phyloP scores from a whole-genome alignment of 495 filamentous ascomycete genomes.

The Bombardia bombarda region DNA sequence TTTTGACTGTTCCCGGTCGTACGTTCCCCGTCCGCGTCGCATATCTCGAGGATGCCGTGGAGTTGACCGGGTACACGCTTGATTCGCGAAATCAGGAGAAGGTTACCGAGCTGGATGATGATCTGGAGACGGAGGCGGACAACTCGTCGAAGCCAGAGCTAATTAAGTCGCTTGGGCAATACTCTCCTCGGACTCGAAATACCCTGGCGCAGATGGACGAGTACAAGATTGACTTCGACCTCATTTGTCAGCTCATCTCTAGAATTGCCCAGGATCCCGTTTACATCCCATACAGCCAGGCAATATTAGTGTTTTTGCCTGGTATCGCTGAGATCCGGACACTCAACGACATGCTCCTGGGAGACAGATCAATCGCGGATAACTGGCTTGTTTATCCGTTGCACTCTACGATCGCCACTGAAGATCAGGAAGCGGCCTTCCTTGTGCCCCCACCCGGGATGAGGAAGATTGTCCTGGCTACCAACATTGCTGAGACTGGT shows the following conservation, averaged over 20 bases:
- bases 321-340: slow-evolving; percentile 89
- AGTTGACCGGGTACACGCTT: slow-evolving; percentile 63
- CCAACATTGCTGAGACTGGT: slow-evolving; percentile 95
- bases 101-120: slow-evolving; percentile 47
- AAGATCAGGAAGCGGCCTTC: slow-evolving; percentile 91
- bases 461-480: slow-evolving; percentile 88
- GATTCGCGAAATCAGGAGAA: slow-evolving; percentile 42
- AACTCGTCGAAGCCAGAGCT: slow-evolving; percentile 40
- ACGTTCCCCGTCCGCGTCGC: slow-evolving; percentile 85
- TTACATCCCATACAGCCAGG: slow-evolving; percentile 69
- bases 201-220: slow-evolving; percentile 73
- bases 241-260: slow-evolving; percentile 67
- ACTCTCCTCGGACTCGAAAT: slow-evolving; percentile 64
- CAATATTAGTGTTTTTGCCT: slow-evolving; percentile 88
- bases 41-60: slow-evolving; percentile 87
- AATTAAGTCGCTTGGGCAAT: slow-evolving; percentile 52
- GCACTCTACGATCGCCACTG: slow-evolving; percentile 91
- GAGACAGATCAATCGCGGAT: slow-evolving; percentile 58
- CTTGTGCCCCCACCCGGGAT: slow-evolving; percentile 69
- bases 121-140: slow-evolving; percentile 41
- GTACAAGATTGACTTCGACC: slow-evolving; percentile 75
- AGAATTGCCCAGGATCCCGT: slow-evolving; percentile 59
- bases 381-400: slow-evolving; percentile 77
- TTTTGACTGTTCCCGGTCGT: slow-evolving; percentile 81
- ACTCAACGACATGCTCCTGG: slow-evolving; percentile 70